Conservation (phyloP, 306 rosid genomes). For the Abrus precatorius region DNA sequence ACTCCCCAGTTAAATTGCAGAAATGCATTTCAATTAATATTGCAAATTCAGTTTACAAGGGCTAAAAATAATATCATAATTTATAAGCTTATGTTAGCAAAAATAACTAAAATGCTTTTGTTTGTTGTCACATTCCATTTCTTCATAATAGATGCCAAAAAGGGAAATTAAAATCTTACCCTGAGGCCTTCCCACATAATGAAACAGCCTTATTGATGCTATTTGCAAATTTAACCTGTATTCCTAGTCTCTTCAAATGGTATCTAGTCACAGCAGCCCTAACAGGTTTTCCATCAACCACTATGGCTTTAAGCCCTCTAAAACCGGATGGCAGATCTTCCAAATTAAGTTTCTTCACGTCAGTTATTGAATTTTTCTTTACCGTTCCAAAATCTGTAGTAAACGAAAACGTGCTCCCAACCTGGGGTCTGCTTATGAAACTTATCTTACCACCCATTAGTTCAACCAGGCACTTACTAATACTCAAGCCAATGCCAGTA, state of each 20-base stretch:
- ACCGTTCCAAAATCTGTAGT: slow-evolving; percentile 72
- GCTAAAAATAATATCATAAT: not conserved
- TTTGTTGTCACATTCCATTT: slow-evolving; percentile 9
- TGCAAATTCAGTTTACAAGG: slow-evolving; percentile 2
- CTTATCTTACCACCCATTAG: slow-evolving; percentile 92
- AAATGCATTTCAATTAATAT: not conserved
- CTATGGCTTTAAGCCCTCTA: slow-evolving; percentile 82
- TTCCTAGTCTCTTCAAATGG: slow-evolving; percentile 95
- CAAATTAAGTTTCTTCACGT: slow-evolving; percentile 67
- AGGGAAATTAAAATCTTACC: slow-evolving; percentile 59
- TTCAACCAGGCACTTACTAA: slow-evolving; percentile 95
- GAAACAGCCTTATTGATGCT: slow-evolving; percentile 68
- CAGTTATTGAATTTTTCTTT: slow-evolving; percentile 61
- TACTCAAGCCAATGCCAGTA: slow-evolving; percentile 98
- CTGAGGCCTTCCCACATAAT: slow-evolving; percentile 64
- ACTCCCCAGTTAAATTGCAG: not conserved
- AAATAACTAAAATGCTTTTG: not conserved
- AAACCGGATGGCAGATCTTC: slow-evolving; percentile 88
- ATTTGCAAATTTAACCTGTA: slow-evolving; percentile 69
- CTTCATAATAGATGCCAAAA: slow-evolving; percentile 15
- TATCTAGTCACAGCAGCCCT: slow-evolving; percentile 94
- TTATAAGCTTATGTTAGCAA: not conserved
- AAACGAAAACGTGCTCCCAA: slow-evolving; percentile 96
- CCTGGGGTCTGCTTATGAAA: slow-evolving; percentile 77
- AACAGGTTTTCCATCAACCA: slow-evolving; percentile 90